Evolutionary conservation across 2,329 filamentous ascomycete species (phyloP).

Genomic region (Microdochium nivale): DNA sequence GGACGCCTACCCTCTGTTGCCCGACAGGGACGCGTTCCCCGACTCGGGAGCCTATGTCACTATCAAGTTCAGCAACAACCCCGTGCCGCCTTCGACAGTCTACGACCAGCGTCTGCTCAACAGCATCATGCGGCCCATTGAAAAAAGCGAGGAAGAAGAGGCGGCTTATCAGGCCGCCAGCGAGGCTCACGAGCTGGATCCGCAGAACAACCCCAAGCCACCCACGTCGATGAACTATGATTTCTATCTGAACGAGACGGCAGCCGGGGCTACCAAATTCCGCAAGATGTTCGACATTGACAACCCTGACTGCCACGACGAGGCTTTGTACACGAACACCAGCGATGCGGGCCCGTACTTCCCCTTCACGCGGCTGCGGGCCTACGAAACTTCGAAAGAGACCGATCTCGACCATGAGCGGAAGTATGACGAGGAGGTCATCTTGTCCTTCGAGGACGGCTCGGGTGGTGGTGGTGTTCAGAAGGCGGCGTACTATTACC

Average conservation of each 20-base stretch:
- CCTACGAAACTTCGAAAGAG: conserved; percentile 56
- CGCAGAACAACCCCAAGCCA: conserved; percentile 44
- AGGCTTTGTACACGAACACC: conserved; percentile 44
- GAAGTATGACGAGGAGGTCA: conserved; percentile 57
- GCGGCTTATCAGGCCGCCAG: conserved; percentile 38
- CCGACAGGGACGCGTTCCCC: conserved; percentile 60
- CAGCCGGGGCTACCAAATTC: conserved; percentile 42
- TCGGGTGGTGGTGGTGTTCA: conserved; percentile 28
- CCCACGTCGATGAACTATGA: conserved; percentile 56
- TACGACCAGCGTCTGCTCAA: conserved; percentile 56
- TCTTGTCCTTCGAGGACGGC: conserved; percentile 47
- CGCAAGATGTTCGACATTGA: conserved; percentile 51
- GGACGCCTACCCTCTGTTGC: conserved; percentile 52
- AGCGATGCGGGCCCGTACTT: conserved; percentile 41
- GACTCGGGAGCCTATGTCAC: conserved; percentile 62
- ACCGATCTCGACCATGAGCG: conserved; percentile 45
- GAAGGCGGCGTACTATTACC: conserved; percentile 59
- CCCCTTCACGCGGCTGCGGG: conserved; percentile 51
- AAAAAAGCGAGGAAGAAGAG: conserved; percentile 45
- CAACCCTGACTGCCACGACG: conserved; percentile 44
- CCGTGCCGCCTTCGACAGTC: conserved; percentile 39
- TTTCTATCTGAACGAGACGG: conserved; percentile 50
- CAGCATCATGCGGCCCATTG: conserved; percentile 52
- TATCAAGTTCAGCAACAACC: conserved; percentile 60
- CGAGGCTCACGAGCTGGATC: conserved; percentile 48